These are phyloP conservation scores for Pseudopyricularia cyperi DNA, from an alignment of 2,329 filamentous ascomycete species.

Conservation along the genomic window DNA sequence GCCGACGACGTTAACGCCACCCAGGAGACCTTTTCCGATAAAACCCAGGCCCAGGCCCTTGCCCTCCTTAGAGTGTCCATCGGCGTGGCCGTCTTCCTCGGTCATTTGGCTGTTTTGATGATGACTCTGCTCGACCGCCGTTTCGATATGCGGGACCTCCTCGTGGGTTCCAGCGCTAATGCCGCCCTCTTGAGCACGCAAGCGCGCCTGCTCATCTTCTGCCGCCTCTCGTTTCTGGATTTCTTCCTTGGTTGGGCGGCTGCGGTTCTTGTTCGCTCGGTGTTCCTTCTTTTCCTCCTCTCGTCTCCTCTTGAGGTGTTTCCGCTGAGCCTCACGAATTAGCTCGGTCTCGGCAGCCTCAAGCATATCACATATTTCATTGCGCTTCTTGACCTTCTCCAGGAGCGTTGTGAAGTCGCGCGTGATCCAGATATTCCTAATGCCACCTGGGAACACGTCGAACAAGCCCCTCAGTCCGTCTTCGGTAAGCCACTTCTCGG, in stretches of 20 bases:
- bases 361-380: constrained; percentile 56
- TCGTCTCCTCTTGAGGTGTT: constrained; percentile 55
- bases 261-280: constrained; percentile 33
- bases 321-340: constrained; percentile 66
- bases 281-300: constrained; percentile 53
- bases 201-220: constrained; percentile 35
- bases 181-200: constrained; percentile 37
- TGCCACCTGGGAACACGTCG: constrained; percentile 90
- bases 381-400: constrained; percentile 69
- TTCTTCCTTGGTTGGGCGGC: constrained; percentile 35
- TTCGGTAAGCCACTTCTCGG: constrained; percentile 76
- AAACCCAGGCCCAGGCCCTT: background rate
- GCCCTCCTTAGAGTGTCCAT: background rate
- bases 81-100: background rate
- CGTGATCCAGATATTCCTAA: constrained; percentile 95
- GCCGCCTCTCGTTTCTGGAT: constrained; percentile 29
- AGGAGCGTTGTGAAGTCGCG: constrained; percentile 72
- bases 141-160: constrained; percentile 35
- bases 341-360: constrained; percentile 77
- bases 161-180: constrained; percentile 38
- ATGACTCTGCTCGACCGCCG: constrained; percentile 14
- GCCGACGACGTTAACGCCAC: constrained; percentile 25
- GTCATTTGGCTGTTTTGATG: background rate
- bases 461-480: constrained; percentile 74
- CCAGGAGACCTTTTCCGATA: constrained; percentile 35